A percentile compares a stretch with the other conserved stretches of the same genome.
Evolutionary conservation across 176 grass and related monocot genomes (phyloP).

Genomic region (Bothriochloa decipiens): DNA sequence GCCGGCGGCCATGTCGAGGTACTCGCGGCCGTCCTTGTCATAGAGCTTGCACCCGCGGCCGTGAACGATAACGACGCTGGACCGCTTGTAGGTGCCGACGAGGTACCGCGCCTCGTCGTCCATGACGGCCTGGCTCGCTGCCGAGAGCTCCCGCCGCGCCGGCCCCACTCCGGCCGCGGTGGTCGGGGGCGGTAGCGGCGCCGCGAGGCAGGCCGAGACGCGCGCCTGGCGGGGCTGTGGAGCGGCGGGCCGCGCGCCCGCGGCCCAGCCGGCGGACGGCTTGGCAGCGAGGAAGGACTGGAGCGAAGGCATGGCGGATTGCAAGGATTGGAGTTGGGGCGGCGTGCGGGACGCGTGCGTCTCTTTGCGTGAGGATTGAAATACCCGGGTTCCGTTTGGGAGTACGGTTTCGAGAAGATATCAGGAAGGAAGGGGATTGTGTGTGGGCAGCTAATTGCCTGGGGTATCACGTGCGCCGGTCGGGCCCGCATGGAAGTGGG

Average conservation of each 20-base stretch:
- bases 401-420: not conserved
- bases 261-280: not conserved
- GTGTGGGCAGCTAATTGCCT: too few relatives aligned
- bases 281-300: slow-evolving; percentile 3
- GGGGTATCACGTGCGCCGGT: too few relatives aligned
- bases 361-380: not conserved
- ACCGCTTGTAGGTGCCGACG: slow-evolving; percentile 76
- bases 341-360: not conserved
- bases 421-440: not conserved
- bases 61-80: slow-evolving; percentile 59
- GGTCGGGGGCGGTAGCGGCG: slow-evolving; percentile 19
- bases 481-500: too few relatives aligned
- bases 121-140: slow-evolving; percentile 56
- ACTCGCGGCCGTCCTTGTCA: slow-evolving; percentile 78
- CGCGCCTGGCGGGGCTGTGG: not conserved
- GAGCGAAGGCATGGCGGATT: too few relatives aligned
- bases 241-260: not conserved
- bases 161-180: not conserved
- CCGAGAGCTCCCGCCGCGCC: slow-evolving; percentile 52
- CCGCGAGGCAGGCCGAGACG: slow-evolving; percentile 47
- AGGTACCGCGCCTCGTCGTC: slow-evolving; percentile 69
- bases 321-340: not conserved
- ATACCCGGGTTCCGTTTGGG: slow-evolving; percentile 1
- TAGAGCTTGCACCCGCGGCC: slow-evolving; percentile 84
- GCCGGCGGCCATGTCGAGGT: slow-evolving; percentile 86